Evolutionary conservation across 106 monocot species (phyloP).

Genomic region (Acanthochlamys bracteata): DNA sequence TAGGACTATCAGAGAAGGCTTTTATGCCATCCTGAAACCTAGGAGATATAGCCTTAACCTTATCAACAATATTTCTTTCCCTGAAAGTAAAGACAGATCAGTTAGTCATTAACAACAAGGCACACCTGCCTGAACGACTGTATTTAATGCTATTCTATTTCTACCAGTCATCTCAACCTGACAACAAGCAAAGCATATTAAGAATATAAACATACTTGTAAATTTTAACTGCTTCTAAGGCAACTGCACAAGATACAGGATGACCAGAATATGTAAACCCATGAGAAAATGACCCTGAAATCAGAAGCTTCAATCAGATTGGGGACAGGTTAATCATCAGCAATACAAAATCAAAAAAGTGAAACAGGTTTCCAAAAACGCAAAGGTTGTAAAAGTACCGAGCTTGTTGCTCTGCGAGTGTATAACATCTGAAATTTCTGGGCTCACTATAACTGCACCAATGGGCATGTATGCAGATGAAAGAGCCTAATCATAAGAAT

Average conservation of each 20-base stretch:
- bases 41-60: conserved; percentile 51
- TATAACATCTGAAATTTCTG: conserved; percentile 85
- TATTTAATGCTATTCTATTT: background rate
- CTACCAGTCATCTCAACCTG: background rate
- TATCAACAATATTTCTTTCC: conserved; percentile 69
- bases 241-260: conserved; percentile 94
- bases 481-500: conserved; percentile 53
- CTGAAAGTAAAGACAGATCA: conserved; percentile 16
- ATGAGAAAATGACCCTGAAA: conserved; percentile 81
- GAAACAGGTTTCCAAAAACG: background rate
- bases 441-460: conserved; percentile 85
- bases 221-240: conserved; percentile 84
- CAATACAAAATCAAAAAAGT: background rate
- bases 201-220: conserved; percentile 38
- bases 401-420: conserved; percentile 96
- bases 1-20: conserved; percentile 79
- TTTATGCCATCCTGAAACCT: conserved; percentile 84
- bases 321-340: background rate
- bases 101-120: background rate
- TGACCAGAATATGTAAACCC: conserved; percentile 99
- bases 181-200: background rate
- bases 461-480: conserved; percentile 96
- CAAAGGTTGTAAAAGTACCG: conserved; percentile 28
- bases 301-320: background rate
- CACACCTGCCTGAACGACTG: no score